Base-by-base conservation (phyloP, 2,329 filamentous ascomycete species). In the Pseudocercospora vitis region DNA sequence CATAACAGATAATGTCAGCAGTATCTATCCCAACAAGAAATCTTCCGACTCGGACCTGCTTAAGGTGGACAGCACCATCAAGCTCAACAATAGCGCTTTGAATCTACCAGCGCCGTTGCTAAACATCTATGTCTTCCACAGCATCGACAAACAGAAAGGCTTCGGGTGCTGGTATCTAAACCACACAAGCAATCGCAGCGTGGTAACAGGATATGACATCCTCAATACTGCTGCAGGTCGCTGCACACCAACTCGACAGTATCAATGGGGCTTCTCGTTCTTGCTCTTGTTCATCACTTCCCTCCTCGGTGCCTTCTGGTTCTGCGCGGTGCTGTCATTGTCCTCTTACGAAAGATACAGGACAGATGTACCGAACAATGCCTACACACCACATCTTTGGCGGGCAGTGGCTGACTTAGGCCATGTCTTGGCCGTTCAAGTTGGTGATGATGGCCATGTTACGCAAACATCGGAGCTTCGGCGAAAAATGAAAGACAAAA, bases 241-340 rank as follows among this genome's bases (percentile, higher is more conserved):
- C 12, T 47, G 44, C 44, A 31, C 26, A 2, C 44, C 44, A 8
- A 31, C 44, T 7, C 14, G 24, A 11, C 8, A 47, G 11, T 47
- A 47, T n/a, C 44, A 33, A 31, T 47, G 44, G 26, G 44, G 44
- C 1, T 47, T 47, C 26, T 47, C 44, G 9, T 47, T 47, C 9
- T 11, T 33, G 1, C 12, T 47, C 14, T 28, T 47, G 1, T 47
- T 47, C 28, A 14, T 47, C 28, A 32, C 29, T 18, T 47, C 26
- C n/a, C 26, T 47, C 4, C 19, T 47, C 16, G 24, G 9, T 5
- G 28, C 28, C 4, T 8, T 31, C 26, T 47, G 26, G 44, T 47
- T 33, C 16, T 47, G 18, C 18, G 12, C 26, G 5, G 26, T 23
- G 6, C 23, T 31, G 16, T 16, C 16, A 12, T 16, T 21, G 3